phyloP scores from a whole-genome alignment of 176 grass and related monocot genomes.

The Zoysia japonica region DNA sequence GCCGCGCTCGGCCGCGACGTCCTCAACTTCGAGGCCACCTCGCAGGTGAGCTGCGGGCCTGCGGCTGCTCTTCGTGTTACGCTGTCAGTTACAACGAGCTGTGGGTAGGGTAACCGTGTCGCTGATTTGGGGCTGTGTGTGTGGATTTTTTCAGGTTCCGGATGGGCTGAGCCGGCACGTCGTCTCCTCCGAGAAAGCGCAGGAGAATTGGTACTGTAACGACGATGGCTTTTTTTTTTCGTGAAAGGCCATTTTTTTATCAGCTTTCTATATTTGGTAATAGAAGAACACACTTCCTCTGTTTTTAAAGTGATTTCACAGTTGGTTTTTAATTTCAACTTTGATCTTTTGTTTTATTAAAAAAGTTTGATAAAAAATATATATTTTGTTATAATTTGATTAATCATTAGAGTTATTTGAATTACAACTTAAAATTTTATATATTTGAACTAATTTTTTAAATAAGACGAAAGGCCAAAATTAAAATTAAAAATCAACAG shows the following conservation, averaged over 20 bases:
- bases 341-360: no score
- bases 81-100: not conserved
- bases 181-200: slow-evolving; percentile 82
- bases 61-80: no score
- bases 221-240: no score
- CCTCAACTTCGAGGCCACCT: slow-evolving; percentile 56
- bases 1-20: slow-evolving; percentile 71
- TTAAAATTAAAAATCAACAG: no score
- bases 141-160: slow-evolving; percentile 51
- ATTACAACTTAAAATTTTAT: no score
- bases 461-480: no score
- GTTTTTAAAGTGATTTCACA: no score
- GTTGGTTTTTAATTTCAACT: no score
- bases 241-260: not conserved
- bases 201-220: slow-evolving; percentile 71
- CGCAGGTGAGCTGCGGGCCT: slow-evolving; percentile 46
- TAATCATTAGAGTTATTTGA: no score
- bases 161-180: slow-evolving; percentile 71
- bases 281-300: not conserved
- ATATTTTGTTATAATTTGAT: no score
- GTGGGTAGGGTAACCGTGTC: not conserved
- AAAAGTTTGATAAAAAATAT: no score
- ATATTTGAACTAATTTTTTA: no score
- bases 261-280: not conserved
- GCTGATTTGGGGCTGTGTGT: slow-evolving; percentile 14